Conservation (phyloP, 2,329 filamentous ascomycete species). For the Fusarium sp. region DNA sequence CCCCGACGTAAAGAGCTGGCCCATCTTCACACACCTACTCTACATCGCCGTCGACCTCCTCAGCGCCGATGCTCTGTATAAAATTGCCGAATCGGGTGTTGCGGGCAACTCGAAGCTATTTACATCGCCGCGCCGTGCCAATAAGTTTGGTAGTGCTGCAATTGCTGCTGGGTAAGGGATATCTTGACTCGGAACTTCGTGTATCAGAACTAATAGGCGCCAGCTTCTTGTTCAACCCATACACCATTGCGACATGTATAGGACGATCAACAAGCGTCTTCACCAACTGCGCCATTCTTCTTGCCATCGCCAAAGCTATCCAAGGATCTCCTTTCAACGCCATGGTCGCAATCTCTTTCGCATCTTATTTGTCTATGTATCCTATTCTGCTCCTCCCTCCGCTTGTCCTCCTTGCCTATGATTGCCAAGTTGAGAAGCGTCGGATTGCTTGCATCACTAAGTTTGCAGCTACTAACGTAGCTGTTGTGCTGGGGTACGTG, state of each 20-base stretch:
- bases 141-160: slow-evolving; percentile 77
- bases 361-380: slow-evolving; percentile 92
- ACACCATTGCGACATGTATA: slow-evolving; percentile 90
- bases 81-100: slow-evolving; percentile 84
- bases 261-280: slow-evolving; percentile 90
- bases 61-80: slow-evolving; percentile 80
- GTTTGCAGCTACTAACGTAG: slow-evolving; percentile 66
- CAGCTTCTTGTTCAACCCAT: slow-evolving; percentile 94
- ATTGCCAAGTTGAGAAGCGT: slow-evolving; percentile 60
- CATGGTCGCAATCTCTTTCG: slow-evolving; percentile 86
- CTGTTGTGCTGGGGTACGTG: slow-evolving; percentile 64
- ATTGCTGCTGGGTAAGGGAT: slow-evolving; percentile 78
- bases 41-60: slow-evolving; percentile 85
- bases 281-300: slow-evolving; percentile 86
- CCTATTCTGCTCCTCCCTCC: slow-evolving; percentile 88
- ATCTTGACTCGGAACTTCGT: neutral
- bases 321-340: slow-evolving; percentile 77
- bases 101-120: slow-evolving; percentile 79
- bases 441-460: slow-evolving; percentile 48
- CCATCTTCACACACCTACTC: slow-evolving; percentile 80
- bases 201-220: slow-evolving; percentile 19
- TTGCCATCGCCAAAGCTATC: slow-evolving; percentile 83
- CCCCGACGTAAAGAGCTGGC: slow-evolving; percentile 72
- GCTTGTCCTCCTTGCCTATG: slow-evolving; percentile 81
- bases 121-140: slow-evolving; percentile 78